Percentiles rank a stretch among this genome's conserved stretches.
phyloP scores from a whole-genome alignment of 352 stramenopile genomes.

The Thraustochytrium sp. region DNA sequence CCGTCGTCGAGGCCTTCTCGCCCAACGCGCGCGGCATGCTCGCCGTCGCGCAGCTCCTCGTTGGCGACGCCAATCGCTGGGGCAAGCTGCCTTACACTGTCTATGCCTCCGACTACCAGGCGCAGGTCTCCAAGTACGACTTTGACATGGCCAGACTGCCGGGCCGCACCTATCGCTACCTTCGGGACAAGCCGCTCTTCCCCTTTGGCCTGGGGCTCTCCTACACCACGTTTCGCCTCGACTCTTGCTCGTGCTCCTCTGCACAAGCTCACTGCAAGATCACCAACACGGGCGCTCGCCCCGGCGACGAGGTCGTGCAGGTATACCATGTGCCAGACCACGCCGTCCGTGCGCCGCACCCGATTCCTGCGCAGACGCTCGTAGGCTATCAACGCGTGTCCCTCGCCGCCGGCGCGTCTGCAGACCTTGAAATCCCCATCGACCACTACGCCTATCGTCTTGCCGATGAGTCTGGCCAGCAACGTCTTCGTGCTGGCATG shows the following conservation, averaged over 20 bases:
- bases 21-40: background rate
- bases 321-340: background rate
- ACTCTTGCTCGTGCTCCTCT: background rate
- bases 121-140: background rate
- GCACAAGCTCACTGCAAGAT: background rate
- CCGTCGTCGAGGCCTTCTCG: conserved; percentile 39
- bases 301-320: background rate
- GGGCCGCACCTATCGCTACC: conserved; percentile 46
- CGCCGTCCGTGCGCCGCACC: background rate
- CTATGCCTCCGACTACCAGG: conserved; percentile 9
- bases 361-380: background rate
- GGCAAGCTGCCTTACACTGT: conserved; percentile 46
- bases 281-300: conserved; percentile 4
- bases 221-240: conserved; percentile 64
- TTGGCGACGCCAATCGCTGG: conserved; percentile 7
- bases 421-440: background rate
- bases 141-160: conserved; percentile 38
- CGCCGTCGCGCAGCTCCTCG: conserved; percentile 20
- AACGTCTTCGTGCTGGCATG: background rate
- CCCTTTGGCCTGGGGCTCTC: conserved; percentile 63
- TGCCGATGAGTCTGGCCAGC: background rate
- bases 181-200: background rate
- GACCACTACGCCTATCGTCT: background rate
- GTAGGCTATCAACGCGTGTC: background rate
- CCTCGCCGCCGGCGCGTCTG: background rate